Conservation (phyloP, 106 monocot species). For the Acanthochlamys bracteata region DNA sequence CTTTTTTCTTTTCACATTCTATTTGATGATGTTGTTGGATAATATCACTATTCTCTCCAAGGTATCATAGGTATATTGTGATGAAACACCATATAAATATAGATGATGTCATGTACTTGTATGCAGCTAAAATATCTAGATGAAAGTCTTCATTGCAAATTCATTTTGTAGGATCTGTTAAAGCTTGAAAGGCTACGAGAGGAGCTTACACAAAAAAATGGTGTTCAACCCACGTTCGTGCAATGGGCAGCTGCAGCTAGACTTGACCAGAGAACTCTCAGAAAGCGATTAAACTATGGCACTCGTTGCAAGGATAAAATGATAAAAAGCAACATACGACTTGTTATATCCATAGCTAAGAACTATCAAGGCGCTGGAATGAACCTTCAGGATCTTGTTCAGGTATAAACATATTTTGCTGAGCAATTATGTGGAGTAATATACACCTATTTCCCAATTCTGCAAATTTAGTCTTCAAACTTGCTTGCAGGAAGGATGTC, state of each 20-base stretch:
- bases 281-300: slow-evolving; percentile 57
- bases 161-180: slow-evolving; percentile 32
- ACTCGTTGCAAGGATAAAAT: slow-evolving; percentile 76
- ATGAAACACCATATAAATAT: too few species aligned
- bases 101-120: too few species aligned
- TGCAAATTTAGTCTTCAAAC: slow-evolving; percentile 10
- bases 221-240: slow-evolving; percentile 62
- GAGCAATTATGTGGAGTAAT: background rate
- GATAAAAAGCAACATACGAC: slow-evolving; percentile 92
- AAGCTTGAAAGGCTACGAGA: slow-evolving; percentile 63
- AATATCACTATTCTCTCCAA: too few species aligned
- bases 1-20: too few species aligned
- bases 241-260: slow-evolving; percentile 82
- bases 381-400: slow-evolving; percentile 95
- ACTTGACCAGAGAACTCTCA: slow-evolving; percentile 59
- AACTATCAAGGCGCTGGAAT: slow-evolving; percentile 75
- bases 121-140: too few species aligned
- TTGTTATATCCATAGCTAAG: slow-evolving; percentile 96
- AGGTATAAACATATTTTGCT: slow-evolving; percentile 34
- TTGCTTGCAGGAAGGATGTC: slow-evolving; percentile 72
- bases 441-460: background rate
- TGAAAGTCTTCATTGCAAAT: too few species aligned
- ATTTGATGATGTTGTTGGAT: too few species aligned
- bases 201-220: slow-evolving; percentile 55
- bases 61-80: too few species aligned